phyloP scores from a whole-genome alignment of 2,329 filamentous ascomycete species.

The Colletotrichum cuscutae region DNA sequence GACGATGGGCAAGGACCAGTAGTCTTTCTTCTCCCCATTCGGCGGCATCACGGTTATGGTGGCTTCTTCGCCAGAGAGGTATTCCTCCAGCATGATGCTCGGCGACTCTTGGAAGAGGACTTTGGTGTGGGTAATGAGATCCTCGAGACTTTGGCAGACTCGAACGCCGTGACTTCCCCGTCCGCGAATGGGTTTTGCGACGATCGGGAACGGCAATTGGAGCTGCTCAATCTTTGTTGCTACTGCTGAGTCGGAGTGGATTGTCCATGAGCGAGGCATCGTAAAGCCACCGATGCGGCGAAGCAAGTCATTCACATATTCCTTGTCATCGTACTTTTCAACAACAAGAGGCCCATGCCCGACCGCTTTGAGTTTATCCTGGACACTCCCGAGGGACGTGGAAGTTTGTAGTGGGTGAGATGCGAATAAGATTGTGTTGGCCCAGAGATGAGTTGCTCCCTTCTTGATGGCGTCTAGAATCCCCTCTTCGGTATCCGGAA shows the following conservation, averaged over 20 bases:
- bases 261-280: slow-evolving; percentile 50
- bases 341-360: slow-evolving; percentile 59
- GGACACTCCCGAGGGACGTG: slow-evolving; percentile 40
- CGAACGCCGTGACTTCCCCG: slow-evolving; percentile 61
- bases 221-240: background rate
- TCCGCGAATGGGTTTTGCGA: slow-evolving; percentile 60
- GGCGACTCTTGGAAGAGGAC: slow-evolving; percentile 47
- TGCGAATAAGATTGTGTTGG: slow-evolving; percentile 61
- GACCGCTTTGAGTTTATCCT: slow-evolving; percentile 48
- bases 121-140: slow-evolving; percentile 47
- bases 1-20: slow-evolving; percentile 55
- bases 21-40: slow-evolving; percentile 27
- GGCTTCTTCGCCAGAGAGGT: slow-evolving; percentile 57
- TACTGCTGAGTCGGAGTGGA: slow-evolving; percentile 23
- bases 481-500: slow-evolving; percentile 54
- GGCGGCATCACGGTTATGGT: slow-evolving; percentile 64
- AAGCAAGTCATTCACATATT: slow-evolving; percentile 56
- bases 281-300: slow-evolving; percentile 48
- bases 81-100: slow-evolving; percentile 58
- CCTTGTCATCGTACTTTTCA: slow-evolving; percentile 62
- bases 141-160: slow-evolving; percentile 47
- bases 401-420: slow-evolving; percentile 59
- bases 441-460: slow-evolving; percentile 59
- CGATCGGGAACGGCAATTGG: slow-evolving; percentile 46
- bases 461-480: slow-evolving; percentile 50